Evolutionary conservation across 345 rosid species (phyloP).

Genomic region (Lepidium aucheri): DNA sequence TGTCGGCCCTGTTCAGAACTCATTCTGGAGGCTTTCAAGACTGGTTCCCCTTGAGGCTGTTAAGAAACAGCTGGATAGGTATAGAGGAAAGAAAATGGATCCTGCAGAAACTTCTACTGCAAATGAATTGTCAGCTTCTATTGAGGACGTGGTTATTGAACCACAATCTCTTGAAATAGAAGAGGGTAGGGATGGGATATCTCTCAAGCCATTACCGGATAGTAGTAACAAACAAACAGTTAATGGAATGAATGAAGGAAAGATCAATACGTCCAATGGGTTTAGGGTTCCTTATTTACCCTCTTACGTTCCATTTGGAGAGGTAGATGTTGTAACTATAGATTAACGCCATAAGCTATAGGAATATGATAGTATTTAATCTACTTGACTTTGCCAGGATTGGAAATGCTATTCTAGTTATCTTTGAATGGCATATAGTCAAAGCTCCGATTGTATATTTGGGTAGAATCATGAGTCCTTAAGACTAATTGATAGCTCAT

Average conservation of each 20-base stretch:
- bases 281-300: slow-evolving; percentile 76
- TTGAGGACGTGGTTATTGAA: slow-evolving; percentile 56
- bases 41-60: slow-evolving; percentile 84
- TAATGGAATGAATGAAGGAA: slow-evolving; percentile 36
- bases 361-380: background rate
- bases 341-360: background rate
- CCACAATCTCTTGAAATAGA: slow-evolving; percentile 90
- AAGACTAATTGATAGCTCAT: background rate
- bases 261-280: slow-evolving; percentile 26
- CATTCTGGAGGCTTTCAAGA: slow-evolving; percentile 90
- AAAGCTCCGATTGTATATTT: background rate
- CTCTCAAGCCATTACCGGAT: slow-evolving; percentile 71
- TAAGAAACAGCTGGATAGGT: slow-evolving; percentile 50
- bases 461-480: background rate
- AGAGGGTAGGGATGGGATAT: slow-evolving; percentile 90
- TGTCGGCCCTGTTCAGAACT: slow-evolving; percentile 86
- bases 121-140: slow-evolving; percentile 37
- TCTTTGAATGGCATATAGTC: background rate
- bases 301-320: slow-evolving; percentile 92
- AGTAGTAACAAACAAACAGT: slow-evolving; percentile 26
- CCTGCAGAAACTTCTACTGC: slow-evolving; percentile 35
- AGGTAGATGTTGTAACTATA: slow-evolving; percentile 38
- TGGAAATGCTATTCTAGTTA: background rate
- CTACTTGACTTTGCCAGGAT: background rate
- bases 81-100: slow-evolving; percentile 45